A percentile compares a stretch with the other conserved stretches of the same genome.
Conservation (phyloP, 768 basidiomycete genomes). For the Brasilioporus rufonigricans region DNA sequence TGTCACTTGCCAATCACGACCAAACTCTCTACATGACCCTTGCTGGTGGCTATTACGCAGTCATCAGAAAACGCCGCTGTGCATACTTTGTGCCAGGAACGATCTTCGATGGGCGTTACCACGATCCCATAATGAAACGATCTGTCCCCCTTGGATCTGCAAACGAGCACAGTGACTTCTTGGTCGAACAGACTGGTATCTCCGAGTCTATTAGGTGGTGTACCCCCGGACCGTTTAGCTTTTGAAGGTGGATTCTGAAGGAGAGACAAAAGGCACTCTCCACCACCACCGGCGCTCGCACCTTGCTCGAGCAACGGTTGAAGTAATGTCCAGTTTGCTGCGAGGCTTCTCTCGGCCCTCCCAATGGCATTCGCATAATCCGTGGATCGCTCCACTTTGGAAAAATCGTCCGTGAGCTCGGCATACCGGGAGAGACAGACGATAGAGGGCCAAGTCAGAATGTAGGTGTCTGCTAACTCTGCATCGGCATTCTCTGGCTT, state of each 20-base stretch:
- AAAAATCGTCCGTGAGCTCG: constrained; percentile 2
- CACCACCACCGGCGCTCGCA: too few relatives aligned
- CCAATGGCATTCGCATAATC: neutral
- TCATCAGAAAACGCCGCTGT: constrained; percentile 5
- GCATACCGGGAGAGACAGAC: neutral
- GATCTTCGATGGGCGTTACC: constrained; percentile 1
- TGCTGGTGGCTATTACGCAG: neutral
- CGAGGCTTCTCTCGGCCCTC: constrained; percentile 2
- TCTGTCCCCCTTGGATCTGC: constrained; percentile 7
- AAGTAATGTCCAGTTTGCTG: neutral
- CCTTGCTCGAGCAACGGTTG: neutral
- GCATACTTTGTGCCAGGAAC: constrained; percentile 12
- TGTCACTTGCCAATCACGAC: constrained; percentile 6
- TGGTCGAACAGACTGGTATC: constrained; percentile 5
- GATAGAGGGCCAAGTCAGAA: constrained; percentile 1
- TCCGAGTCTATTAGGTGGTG: constrained; percentile 7
- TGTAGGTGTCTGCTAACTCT: neutral
- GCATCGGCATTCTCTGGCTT: neutral
- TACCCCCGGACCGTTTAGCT: neutral
- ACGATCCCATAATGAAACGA: constrained; percentile 10
- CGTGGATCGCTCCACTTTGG: constrained; percentile 1
- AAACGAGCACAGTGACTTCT: constrained; percentile 1
- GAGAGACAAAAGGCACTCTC: neutral
- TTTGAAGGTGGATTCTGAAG: neutral
- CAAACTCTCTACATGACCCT: neutral